Evolutionary conservation across 2,329 filamentous ascomycete genomes (phyloP).

Genomic region (Phyllosticta citrichinensis): DNA sequence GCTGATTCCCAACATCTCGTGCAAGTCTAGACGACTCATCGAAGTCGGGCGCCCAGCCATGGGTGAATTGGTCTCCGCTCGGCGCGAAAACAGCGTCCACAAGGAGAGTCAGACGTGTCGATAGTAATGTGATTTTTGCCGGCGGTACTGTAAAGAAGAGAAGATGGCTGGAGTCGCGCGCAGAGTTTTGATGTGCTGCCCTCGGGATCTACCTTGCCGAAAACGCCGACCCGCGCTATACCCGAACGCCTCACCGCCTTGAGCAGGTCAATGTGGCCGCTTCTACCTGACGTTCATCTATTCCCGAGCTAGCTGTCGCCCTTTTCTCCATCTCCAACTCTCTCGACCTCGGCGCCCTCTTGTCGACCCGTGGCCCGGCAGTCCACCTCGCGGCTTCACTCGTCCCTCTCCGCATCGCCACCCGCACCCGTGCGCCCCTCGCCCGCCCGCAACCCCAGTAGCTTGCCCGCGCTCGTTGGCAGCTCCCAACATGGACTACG

Average conservation of each 20-base stretch:
- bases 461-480: slow-evolving; percentile 1
- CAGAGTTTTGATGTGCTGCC: slow-evolving; percentile 11
- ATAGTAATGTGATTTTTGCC: slow-evolving; percentile 50
- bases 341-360: neutral
- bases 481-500: slow-evolving; percentile 66
- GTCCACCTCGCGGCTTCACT: slow-evolving; percentile 1
- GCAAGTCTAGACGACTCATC: slow-evolving; percentile 53
- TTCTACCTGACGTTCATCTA: slow-evolving; percentile 12
- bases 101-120: slow-evolving; percentile 43
- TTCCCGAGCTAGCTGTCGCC: neutral
- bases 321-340: neutral
- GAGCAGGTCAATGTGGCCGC: slow-evolving; percentile 26
- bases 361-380: neutral
- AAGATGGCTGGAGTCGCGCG: slow-evolving; percentile 21
- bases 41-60: slow-evolving; percentile 64
- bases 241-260: slow-evolving; percentile 11
- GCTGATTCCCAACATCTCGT: slow-evolving; percentile 63
- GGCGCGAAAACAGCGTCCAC: slow-evolving; percentile 57
- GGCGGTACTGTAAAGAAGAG: slow-evolving; percentile 38
- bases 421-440: neutral
- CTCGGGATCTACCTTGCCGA: neutral
- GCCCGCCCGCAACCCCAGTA: neutral
- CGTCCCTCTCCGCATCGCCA: neutral
- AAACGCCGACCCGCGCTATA: slow-evolving; percentile 15
- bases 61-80: slow-evolving; percentile 55